Evolutionary conservation across 2,329 filamentous ascomycete genomes (phyloP).

Genomic region (Cadophora gregata): DNA sequence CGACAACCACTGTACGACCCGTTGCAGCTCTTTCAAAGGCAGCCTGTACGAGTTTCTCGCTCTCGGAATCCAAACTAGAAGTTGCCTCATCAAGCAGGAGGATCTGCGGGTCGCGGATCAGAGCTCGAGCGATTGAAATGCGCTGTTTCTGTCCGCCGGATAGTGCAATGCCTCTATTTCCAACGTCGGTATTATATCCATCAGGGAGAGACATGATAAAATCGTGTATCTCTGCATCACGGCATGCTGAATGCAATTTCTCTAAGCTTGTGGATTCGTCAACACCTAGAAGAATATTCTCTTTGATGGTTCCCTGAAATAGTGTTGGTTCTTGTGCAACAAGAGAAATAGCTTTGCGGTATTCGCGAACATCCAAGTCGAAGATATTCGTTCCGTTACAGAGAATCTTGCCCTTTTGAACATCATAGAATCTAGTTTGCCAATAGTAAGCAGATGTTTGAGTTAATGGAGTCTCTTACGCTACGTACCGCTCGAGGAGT

Average conservation of each 20-base stretch:
- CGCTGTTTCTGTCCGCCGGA: conserved; percentile 63
- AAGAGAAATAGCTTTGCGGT: conserved; percentile 69
- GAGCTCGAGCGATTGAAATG: conserved; percentile 59
- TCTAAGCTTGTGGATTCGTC: conserved; percentile 47
- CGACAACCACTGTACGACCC: conserved; percentile 75
- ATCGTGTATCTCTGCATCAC: conserved; percentile 57
- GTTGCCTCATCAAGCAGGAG: conserved; percentile 66
- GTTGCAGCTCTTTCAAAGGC: conserved; percentile 69
- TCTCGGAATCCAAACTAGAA: conserved; percentile 60
- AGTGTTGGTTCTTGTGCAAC: conserved; percentile 78
- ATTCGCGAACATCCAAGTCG: conserved; percentile 63
- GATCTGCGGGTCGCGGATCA: conserved; percentile 57
- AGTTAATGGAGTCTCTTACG: neutral
- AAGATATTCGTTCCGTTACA: conserved; percentile 67
- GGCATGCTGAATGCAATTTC: conserved; percentile 53
- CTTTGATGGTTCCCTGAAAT: conserved; percentile 65
- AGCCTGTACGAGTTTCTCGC: conserved; percentile 63
- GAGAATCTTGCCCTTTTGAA: conserved; percentile 66
- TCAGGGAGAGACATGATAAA: conserved; percentile 59
- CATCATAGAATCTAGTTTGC: conserved; percentile 69
- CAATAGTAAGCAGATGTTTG: neutral
- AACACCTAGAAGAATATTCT: conserved; percentile 73
- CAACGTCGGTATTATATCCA: conserved; percentile 55
- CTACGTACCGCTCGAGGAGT: conserved; percentile 58
- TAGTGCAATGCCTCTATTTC: conserved; percentile 53